phyloP scores from a whole-genome alignment of 2,329 filamentous ascomycete species.

The Hortaea sp. region DNA sequence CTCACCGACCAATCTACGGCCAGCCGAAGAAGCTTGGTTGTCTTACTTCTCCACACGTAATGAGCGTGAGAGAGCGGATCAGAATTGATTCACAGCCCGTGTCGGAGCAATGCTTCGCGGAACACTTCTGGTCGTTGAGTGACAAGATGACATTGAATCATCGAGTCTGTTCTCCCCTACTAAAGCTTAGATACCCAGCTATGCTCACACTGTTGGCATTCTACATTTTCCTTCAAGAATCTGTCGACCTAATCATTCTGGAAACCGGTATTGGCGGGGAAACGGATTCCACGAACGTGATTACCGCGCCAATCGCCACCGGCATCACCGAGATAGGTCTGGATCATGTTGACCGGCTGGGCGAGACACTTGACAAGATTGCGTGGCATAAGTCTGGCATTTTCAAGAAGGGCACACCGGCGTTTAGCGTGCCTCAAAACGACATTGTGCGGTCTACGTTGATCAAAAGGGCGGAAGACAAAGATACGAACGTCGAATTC shows the following conservation, averaged over 20 bases:
- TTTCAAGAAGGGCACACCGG: conserved; percentile 54
- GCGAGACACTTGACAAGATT: conserved; percentile 65
- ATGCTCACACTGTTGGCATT: conserved; percentile 79
- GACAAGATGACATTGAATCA: no score
- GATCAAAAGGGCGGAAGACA: conserved; percentile 43
- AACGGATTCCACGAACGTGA: conserved; percentile 78
- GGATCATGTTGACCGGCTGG: conserved; percentile 70
- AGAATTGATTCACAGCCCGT: no score
- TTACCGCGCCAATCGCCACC: conserved; percentile 56
- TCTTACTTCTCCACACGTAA: no score
- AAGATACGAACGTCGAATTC: conserved; percentile 16
- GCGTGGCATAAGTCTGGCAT: conserved; percentile 85
- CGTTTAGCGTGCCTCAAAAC: conserved; percentile 49
- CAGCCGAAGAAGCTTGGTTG: no score
- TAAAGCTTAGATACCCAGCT: conserved; percentile 55
- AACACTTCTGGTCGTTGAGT: no score
- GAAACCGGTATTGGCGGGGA: conserved; percentile 90
- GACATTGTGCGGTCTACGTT: conserved; percentile 32
- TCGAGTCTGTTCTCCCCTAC: no score
- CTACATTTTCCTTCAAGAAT: conserved; percentile 67
- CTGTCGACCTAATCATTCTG: conserved; percentile 65
- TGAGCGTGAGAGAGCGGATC: no score
- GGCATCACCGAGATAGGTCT: conserved; percentile 73
- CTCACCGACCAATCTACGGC: no score
- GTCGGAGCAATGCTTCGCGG: no score